phyloP scores from a whole-genome alignment of 441 rosid genomes.

The Corymbia calophylla region DNA sequence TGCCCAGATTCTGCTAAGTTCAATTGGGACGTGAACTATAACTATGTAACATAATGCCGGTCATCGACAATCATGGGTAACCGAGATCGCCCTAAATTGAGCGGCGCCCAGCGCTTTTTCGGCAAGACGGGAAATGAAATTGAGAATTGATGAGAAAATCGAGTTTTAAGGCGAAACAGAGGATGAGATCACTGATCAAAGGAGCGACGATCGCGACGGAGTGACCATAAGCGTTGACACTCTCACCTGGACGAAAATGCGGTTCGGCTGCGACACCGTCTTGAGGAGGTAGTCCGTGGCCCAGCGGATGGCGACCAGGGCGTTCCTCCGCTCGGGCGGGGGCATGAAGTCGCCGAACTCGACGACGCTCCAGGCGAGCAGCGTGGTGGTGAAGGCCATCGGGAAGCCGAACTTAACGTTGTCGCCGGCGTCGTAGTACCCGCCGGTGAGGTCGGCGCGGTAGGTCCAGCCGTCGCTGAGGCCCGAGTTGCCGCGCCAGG shows the following conservation, averaged over 20 bases:
- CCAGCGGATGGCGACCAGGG: slow-evolving; percentile 77
- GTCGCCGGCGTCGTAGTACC: slow-evolving; percentile 94
- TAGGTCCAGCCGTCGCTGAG: slow-evolving; percentile 70
- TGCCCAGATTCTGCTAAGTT: not conserved
- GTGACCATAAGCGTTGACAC: not conserved
- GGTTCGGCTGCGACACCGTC: slow-evolving; percentile 76
- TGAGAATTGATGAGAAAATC: not conserved
- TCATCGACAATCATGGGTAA: not conserved
- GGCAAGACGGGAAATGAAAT: not conserved
- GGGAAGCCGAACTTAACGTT: slow-evolving; percentile 89
- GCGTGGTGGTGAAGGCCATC: slow-evolving; percentile 83
- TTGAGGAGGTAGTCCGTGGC: slow-evolving; percentile 71
- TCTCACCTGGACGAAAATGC: slow-evolving; percentile 86
- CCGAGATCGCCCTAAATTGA: not conserved
- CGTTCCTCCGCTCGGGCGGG: slow-evolving; percentile 44
- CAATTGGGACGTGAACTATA: not conserved
- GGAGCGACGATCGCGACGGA: not conserved
- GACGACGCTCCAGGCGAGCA: slow-evolving; percentile 82
- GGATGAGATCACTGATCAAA: not conserved
- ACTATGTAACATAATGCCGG: not conserved
- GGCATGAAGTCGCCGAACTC: slow-evolving; percentile 85
- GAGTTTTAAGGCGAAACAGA: not conserved
- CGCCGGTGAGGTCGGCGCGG: slow-evolving; percentile 65
- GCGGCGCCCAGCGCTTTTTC: not conserved
- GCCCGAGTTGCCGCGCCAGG: slow-evolving; percentile 72